Evolutionary conservation across 2,329 filamentous ascomycete species (phyloP), one percentile per base, ranked within the genome.

Genomic region (Cercospora canescens): DNA sequence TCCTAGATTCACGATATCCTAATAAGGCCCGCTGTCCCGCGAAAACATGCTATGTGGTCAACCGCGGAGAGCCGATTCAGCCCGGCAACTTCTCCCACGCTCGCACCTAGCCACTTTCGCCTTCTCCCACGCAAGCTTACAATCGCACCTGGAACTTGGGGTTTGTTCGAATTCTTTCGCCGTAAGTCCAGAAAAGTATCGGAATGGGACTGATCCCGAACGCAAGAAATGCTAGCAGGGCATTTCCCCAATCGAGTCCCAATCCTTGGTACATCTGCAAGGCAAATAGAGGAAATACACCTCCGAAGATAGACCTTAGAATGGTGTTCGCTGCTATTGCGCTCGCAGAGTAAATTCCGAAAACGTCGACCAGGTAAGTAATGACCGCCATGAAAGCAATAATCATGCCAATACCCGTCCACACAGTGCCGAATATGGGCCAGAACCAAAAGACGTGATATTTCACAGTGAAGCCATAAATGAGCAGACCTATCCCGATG

Each of bases 311-410:
- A 12, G 78, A 81, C 21, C 88, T 77, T 4, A 89, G 74, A 6
- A 90, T 83, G 0, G 88, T 89, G 67, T 85, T 89, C 1, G 88
- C 88, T 0, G 89, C 89, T 1, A 91, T 83, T 0, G 87, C 89
- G 4, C 82, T 84, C n/a, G 89, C 88, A 1, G 88, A 86, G 68
- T 88, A 86, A 65, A 82, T 76, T 0, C 82, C 81, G 72, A 86
- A 90, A 1, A 85, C 82, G 63, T 91, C 88, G 30, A 91, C 84
- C 4, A 91, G 82, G 70, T 92, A 92, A 3, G 86, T 87, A 62
- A 72, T 72, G 18, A 75, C 70, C 35, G 71, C 71, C 69, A 75
- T 74, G 63, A 75, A 72, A 11, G 62, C 66, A 0, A 66, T 68
- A 2, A 75, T 72, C 35, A 75, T n/a, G 0, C 73, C 74, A 2